Conservation (phyloP, 495 filamentous ascomycete genomes). For the Tuber calosporum region DNA sequence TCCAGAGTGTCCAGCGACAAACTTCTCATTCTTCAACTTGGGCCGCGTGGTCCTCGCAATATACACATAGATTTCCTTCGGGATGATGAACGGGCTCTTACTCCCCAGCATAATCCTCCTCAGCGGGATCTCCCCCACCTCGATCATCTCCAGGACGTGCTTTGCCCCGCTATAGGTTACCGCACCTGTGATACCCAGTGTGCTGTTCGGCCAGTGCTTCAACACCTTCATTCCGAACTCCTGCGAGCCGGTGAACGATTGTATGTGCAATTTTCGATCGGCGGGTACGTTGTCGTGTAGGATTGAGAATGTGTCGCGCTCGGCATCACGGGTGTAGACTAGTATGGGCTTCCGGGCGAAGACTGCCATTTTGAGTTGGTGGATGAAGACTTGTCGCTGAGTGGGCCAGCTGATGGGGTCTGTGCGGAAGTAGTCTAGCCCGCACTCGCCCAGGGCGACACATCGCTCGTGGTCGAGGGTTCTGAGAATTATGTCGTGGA, state of each 20-base stretch:
- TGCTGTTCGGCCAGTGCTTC: conserved; percentile 9
- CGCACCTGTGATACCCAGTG: conserved; percentile 11
- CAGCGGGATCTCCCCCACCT: conserved; percentile 10
- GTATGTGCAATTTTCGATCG: conserved; percentile 15
- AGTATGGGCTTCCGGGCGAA: conserved; percentile 7
- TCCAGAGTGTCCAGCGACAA: conserved; percentile 12
- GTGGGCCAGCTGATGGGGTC: not conserved
- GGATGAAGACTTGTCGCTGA: conserved; percentile 12
- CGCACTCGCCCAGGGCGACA: conserved; percentile 49
- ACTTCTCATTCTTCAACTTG: conserved; percentile 7
- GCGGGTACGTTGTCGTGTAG: conserved; percentile 13
- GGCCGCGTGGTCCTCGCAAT: conserved; percentile 6
- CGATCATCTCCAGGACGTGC: conserved; percentile 10
- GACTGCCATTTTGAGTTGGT: conserved; percentile 1
- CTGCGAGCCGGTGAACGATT: conserved; percentile 15
- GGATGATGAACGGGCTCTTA: conserved; percentile 14
- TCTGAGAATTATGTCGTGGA: not conserved
- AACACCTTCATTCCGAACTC: conserved; percentile 14
- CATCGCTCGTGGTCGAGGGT: conserved; percentile 54
- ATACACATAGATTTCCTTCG: conserved; percentile 2
- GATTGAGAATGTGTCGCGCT: conserved; percentile 6
- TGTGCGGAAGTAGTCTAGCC: conserved; percentile 14
- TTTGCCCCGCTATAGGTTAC: not conserved
- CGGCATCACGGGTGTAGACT: conserved; percentile 14
- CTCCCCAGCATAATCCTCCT: conserved; percentile 12